These are phyloP conservation scores for Albugo candida DNA, from an alignment of 352 stramenopile genomes.

Conservation along the genomic window DNA sequence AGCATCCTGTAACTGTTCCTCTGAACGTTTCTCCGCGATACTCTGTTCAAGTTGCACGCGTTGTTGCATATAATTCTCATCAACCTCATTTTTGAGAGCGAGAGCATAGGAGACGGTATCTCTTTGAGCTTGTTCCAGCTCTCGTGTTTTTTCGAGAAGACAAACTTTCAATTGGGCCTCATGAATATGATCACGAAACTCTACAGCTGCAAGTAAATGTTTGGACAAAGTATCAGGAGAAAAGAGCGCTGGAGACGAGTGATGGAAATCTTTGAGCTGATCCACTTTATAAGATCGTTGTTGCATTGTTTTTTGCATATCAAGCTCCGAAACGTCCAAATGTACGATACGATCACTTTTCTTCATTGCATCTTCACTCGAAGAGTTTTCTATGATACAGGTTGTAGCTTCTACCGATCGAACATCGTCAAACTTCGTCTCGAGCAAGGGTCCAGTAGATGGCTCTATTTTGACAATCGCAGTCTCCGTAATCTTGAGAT, in stretches of 20 bases:
- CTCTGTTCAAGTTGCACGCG: slow-evolving; percentile 29
- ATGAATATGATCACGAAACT: slow-evolving; percentile 44
- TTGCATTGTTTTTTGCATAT: slow-evolving; percentile 8
- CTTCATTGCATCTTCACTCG: neutral
- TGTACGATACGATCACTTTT: slow-evolving; percentile 1
- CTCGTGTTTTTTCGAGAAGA: slow-evolving; percentile 33
- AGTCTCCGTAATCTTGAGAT: slow-evolving; percentile 3
- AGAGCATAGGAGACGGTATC: slow-evolving; percentile 29
- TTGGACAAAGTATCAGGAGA: slow-evolving; percentile 16
- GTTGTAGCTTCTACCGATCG: neutral
- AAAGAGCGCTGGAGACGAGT: slow-evolving; percentile 14
- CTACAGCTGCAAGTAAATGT: slow-evolving; percentile 31
- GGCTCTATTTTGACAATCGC: neutral
- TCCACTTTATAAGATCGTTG: slow-evolving; percentile 8
- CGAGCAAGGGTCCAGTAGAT: neutral
- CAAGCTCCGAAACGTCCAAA: slow-evolving; percentile 12
- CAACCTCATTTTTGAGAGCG: slow-evolving; percentile 52
- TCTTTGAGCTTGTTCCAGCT: slow-evolving; percentile 25
- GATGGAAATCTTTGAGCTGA: slow-evolving; percentile 4
- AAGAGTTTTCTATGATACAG: slow-evolving; percentile 8
- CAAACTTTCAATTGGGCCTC: slow-evolving; percentile 36
- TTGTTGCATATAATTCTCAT: slow-evolving; percentile 19
- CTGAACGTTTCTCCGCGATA: slow-evolving; percentile 24
- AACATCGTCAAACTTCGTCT: too few relatives aligned
- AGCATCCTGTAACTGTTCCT: slow-evolving; percentile 22